Evolutionary conservation across 2,329 filamentous ascomycete genomes (phyloP).

Genomic region (Leptoxyphium fumago): DNA sequence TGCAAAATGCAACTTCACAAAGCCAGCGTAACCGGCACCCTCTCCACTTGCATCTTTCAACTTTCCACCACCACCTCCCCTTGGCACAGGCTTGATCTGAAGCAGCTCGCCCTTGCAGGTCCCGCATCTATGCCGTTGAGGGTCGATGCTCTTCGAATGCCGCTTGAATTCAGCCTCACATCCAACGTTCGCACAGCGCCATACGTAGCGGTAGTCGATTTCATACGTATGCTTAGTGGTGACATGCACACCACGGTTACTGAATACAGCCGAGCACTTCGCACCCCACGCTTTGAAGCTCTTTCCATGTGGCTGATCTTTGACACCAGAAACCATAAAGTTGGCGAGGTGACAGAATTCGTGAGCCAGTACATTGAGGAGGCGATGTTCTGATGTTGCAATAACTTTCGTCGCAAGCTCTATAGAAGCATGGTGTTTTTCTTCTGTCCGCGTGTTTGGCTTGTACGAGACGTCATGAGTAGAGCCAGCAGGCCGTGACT

Average conservation of each 20-base stretch:
- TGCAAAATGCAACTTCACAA: slow-evolving; percentile 55
- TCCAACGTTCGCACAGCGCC: slow-evolving; percentile 45
- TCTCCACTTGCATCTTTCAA: slow-evolving; percentile 9
- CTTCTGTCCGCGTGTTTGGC: slow-evolving; percentile 7
- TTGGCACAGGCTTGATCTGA: slow-evolving; percentile 67
- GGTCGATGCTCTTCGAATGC: slow-evolving; percentile 75
- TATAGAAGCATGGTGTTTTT: slow-evolving; percentile 50
- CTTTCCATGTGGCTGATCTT: slow-evolving; percentile 63
- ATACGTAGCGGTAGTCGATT: slow-evolving; percentile 86
- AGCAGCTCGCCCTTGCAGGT: slow-evolving; percentile 52
- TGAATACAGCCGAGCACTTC: slow-evolving; percentile 43
- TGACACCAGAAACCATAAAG: slow-evolving; percentile 69
- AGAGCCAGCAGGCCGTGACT: slow-evolving; percentile 5
- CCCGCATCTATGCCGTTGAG: slow-evolving; percentile 56
- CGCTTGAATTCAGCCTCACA: slow-evolving; percentile 65
- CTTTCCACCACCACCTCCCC: slow-evolving; percentile 19
- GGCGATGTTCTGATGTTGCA: slow-evolving; percentile 49
- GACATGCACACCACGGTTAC: slow-evolving; percentile 51
- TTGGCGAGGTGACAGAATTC: slow-evolving; percentile 92
- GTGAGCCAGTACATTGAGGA: slow-evolving; percentile 86
- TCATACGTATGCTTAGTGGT: slow-evolving; percentile 83
- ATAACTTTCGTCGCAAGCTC: slow-evolving; percentile 85
- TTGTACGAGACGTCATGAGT: slow-evolving; percentile 6
- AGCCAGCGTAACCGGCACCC: slow-evolving; percentile 39
- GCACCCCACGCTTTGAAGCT: slow-evolving; percentile 69